These are phyloP conservation scores for Alternaria alternata DNA, from an alignment of 2,329 filamentous ascomycete species.

Conservation along the genomic window DNA sequence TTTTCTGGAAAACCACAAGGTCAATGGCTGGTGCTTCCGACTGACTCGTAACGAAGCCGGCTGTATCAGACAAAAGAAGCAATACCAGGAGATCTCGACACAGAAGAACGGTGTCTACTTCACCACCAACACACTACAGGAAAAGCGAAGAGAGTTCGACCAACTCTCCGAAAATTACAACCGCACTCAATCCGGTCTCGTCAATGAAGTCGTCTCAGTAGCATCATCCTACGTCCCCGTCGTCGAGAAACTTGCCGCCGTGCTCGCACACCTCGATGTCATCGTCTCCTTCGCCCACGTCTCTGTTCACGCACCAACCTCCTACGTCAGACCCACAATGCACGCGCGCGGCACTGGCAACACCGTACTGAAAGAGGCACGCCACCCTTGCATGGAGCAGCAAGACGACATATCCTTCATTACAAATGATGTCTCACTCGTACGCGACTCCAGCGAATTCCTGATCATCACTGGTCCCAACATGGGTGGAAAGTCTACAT, in stretches of 20 bases:
- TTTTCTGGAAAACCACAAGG: constrained; percentile 94
- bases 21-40: constrained; percentile 96
- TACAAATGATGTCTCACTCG: constrained; percentile 90
- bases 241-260: constrained; percentile 84
- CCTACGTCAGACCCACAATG: constrained; percentile 90
- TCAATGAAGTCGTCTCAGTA: constrained; percentile 90
- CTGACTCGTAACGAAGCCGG: constrained; percentile 89
- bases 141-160: constrained; percentile 87
- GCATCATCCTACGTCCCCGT: constrained; percentile 95
- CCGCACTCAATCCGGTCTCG: constrained; percentile 88
- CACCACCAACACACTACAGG: constrained; percentile 82
- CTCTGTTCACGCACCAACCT: constrained; percentile 88
- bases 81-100: constrained; percentile 94
- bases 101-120: constrained; percentile 99
- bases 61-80: constrained; percentile 88
- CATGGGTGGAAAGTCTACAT: constrained; percentile 99
- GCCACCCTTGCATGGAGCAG: constrained; percentile 98
- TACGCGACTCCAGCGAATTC: constrained; percentile 82
- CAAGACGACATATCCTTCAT: constrained; percentile 99
- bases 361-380: constrained; percentile 88
- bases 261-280: constrained; percentile 93
- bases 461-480: constrained; percentile 97
- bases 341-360: constrained; percentile 87
- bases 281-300: constrained; percentile 93
- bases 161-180: constrained; percentile 95